Evolutionary conservation across 768 basidiomycete genomes (phyloP).

Genomic region (Boletus tomentosulus): DNA sequence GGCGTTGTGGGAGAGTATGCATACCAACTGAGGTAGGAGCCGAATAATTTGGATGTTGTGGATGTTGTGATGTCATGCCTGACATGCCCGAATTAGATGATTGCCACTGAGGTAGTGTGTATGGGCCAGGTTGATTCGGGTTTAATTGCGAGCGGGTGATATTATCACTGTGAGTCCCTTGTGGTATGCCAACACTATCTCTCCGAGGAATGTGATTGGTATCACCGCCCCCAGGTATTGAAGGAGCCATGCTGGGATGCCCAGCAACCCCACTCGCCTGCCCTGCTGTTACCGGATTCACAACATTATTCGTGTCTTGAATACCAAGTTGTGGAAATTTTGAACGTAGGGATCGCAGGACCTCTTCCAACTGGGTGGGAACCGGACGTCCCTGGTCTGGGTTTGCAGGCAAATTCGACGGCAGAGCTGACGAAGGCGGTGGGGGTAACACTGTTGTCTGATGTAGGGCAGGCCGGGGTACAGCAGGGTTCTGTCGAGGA

Average conservation of each 20-base stretch:
- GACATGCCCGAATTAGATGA: background rate
- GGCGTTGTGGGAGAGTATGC: slow-evolving; percentile 20
- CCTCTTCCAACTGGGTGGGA: slow-evolving; percentile 9
- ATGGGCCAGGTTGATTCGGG: slow-evolving; percentile 2
- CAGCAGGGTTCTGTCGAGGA: background rate
- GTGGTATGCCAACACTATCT: slow-evolving; percentile 7
- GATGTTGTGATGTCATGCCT: slow-evolving; percentile 3
- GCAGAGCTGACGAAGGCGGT: background rate
- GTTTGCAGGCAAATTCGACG: slow-evolving; percentile 1
- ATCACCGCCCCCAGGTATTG: background rate
- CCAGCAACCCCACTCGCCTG: background rate
- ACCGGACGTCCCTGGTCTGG: slow-evolving; percentile 2
- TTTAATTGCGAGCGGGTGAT: background rate
- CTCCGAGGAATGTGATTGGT: background rate
- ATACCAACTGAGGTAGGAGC: background rate
- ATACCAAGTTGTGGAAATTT: slow-evolving; percentile 11
- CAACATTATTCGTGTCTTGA: background rate
- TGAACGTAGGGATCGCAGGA: slow-evolving; percentile 13
- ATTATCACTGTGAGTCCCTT: slow-evolving; percentile 1
- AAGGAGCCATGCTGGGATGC: background rate
- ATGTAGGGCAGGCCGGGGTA: background rate
- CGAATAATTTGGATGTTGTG: background rate
- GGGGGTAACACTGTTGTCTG: background rate
- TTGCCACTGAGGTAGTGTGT: background rate
- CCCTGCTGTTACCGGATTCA: background rate